Evolutionary conservation across 2,329 filamentous ascomycete genomes (phyloP).

Genomic region (Neocucurbitaria cava): DNA sequence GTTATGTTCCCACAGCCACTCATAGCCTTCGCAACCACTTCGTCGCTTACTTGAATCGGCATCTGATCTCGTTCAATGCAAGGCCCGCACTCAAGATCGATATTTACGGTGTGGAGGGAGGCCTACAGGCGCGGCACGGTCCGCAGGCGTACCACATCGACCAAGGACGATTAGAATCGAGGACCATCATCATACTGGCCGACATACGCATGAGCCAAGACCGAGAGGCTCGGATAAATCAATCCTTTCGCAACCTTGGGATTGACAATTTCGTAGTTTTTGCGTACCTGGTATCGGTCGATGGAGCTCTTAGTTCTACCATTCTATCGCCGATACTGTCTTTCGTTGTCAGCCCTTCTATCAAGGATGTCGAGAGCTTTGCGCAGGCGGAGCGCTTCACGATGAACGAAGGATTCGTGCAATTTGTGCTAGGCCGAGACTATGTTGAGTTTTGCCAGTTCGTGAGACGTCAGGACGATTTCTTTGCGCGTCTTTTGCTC

Average conservation of each 20-base stretch:
- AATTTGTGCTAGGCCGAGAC: constrained; percentile 22
- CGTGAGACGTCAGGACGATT: constrained; percentile 29
- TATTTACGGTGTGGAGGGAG: constrained; percentile 9
- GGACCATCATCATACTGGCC: constrained; percentile 21
- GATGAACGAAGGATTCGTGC: constrained; percentile 32
- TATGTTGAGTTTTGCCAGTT: constrained; percentile 28
- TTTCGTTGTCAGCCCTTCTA: constrained; percentile 20
- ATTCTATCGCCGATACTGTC: constrained; percentile 20
- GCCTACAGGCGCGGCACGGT: constrained; percentile 9
- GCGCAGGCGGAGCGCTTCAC: constrained; percentile 15
- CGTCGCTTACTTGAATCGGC: constrained; percentile 30
- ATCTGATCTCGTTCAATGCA: constrained; percentile 23
- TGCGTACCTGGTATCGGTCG: constrained; percentile 23
- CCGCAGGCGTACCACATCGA: constrained; percentile 26
- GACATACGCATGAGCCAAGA: constrained; percentile 25
- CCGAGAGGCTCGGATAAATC: constrained; percentile 17
- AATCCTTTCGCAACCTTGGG: constrained; percentile 14
- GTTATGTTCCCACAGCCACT: constrained; percentile 28
- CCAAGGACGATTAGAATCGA: constrained; percentile 14
- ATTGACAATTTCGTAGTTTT: constrained; percentile 22
- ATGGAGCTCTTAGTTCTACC: constrained; percentile 5
- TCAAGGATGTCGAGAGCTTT: constrained; percentile 28
- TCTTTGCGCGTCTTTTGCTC: constrained; percentile 19
- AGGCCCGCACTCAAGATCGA: constrained; percentile 29
- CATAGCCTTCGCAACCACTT: constrained; percentile 31